A percentile compares a stretch with the other conserved stretches of the same genome.
phyloP scores from a whole-genome alignment of 495 filamentous ascomycete genomes.

The Aspergillus heteromorphus region DNA sequence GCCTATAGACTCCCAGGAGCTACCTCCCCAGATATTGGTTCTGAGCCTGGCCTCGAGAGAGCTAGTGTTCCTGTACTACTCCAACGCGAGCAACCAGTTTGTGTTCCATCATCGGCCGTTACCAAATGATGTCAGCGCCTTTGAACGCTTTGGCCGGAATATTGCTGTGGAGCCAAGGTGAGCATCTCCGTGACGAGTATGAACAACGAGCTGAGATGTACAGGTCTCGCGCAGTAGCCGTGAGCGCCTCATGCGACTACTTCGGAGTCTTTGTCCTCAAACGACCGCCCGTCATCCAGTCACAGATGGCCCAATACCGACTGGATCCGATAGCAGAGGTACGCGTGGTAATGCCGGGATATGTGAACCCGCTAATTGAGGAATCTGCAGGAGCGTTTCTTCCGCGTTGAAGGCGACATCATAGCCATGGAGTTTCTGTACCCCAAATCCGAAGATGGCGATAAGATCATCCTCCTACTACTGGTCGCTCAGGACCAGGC shows the following conservation, averaged over 20 bases:
- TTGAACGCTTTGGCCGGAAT: constrained; percentile 65
- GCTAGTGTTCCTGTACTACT: constrained; percentile 65
- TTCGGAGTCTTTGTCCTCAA: constrained; percentile 53
- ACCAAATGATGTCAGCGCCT: constrained; percentile 48
- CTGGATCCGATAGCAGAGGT: constrained; percentile 36
- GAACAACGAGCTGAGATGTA: constrained; percentile 1
- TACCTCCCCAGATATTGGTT: constrained; percentile 74
- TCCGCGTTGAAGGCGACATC: constrained; percentile 65
- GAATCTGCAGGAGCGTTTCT: constrained; percentile 43
- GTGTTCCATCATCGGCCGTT: constrained; percentile 52
- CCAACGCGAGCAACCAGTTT: constrained; percentile 49
- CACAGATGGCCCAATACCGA: constrained; percentile 27
- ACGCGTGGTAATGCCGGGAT: constrained; percentile 3
- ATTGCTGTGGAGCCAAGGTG: constrained; percentile 77
- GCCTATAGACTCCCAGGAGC: constrained; percentile 8
- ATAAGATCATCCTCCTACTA: constrained; percentile 68
- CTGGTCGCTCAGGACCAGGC: constrained; percentile 56
- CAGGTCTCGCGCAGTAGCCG: constrained; percentile 61
- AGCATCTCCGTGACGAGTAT: constrained; percentile 11
- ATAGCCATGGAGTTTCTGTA: constrained; percentile 85
- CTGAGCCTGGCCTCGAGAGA: constrained; percentile 65
- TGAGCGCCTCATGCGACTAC: constrained; percentile 53
- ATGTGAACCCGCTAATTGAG: background rate
- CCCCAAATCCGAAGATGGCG: constrained; percentile 54
- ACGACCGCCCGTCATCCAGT: constrained; percentile 23